phyloP scores from a whole-genome alignment of 192 early-diverging fungal species.

The Pilaira anomala region DNA sequence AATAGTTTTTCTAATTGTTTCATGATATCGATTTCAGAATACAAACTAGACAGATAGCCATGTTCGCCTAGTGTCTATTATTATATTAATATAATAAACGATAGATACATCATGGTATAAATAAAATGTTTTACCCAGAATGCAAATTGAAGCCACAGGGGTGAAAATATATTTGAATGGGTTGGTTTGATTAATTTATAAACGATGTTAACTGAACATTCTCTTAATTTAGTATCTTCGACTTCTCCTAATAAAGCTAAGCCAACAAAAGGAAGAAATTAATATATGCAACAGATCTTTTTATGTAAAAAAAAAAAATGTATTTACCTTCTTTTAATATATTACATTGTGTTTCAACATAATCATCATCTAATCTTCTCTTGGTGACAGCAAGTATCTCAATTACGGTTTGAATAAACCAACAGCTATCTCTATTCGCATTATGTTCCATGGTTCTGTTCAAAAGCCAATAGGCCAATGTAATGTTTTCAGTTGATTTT shows the following conservation, averaged over 20 bases:
- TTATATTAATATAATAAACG: neutral
- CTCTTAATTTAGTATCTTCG: conserved; percentile 17
- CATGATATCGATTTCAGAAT: conserved; percentile 22
- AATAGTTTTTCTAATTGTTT: conserved; percentile 24
- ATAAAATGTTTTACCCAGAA: conserved; percentile 18
- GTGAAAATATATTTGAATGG: neutral
- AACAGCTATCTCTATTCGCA: neutral
- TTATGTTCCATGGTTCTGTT: neutral
- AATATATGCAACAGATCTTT: conserved; percentile 8
- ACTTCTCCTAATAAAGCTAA: conserved; percentile 12
- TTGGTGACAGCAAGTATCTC: neutral
- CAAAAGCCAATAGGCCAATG: conserved; percentile 3
- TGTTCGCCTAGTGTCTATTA: conserved; percentile 27
- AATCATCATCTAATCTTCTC: neutral
- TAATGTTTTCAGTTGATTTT: neutral
- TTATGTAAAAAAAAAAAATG: no score
- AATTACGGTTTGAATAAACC: conserved; percentile 14
- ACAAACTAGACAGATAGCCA: conserved; percentile 12
- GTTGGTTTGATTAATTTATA: conserved; percentile 5
- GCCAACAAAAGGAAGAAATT: neutral
- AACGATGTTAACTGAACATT: neutral
- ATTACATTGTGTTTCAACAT: conserved; percentile 18
- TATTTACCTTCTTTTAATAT: conserved; percentile 14
- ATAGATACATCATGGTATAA: no score
- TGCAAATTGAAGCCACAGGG: conserved; percentile 16